phyloP scores from a whole-genome alignment of 129 eudicot species.

The Artemisia tridentata region DNA sequence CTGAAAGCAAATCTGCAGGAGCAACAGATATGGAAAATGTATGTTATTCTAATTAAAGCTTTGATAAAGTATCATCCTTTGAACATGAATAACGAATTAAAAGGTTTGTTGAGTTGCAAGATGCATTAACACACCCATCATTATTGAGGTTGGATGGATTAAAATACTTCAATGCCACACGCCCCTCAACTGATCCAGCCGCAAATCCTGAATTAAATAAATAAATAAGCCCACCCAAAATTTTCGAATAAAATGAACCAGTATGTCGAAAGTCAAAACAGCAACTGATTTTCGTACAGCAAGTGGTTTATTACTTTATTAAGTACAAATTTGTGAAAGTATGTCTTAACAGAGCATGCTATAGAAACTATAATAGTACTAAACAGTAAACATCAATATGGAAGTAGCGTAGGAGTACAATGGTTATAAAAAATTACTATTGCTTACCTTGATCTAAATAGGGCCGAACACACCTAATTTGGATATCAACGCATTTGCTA shows the following conservation, averaged over 20 bases:
- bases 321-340: background rate
- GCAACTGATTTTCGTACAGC: background rate
- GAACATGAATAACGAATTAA: background rate
- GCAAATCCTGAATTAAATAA: constrained; percentile 62
- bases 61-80: background rate
- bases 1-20: constrained; percentile 70
- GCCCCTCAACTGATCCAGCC: constrained; percentile 91
- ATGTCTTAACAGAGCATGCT: background rate
- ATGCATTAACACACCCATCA: constrained; percentile 60
- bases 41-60: constrained; percentile 11
- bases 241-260: background rate
- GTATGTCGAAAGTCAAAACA: background rate
- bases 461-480: constrained; percentile 72
- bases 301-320: background rate
- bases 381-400: constrained; percentile 5
- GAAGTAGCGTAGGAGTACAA: constrained; percentile 5
- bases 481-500: constrained; percentile 47
- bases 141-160: constrained; percentile 39
- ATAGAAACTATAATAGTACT: background rate
- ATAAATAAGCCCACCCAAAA: background rate
- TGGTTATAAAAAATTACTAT: constrained; percentile 8
- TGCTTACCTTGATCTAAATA: constrained; percentile 38
- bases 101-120: constrained; percentile 13
- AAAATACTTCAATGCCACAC: constrained; percentile 60
- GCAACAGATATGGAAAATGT: constrained; percentile 9